A percentile compares a stretch with the other conserved stretches of the same genome.
phyloP scores from a whole-genome alignment of 2,329 filamentous ascomycete species.

The Beauveria caledonica region DNA sequence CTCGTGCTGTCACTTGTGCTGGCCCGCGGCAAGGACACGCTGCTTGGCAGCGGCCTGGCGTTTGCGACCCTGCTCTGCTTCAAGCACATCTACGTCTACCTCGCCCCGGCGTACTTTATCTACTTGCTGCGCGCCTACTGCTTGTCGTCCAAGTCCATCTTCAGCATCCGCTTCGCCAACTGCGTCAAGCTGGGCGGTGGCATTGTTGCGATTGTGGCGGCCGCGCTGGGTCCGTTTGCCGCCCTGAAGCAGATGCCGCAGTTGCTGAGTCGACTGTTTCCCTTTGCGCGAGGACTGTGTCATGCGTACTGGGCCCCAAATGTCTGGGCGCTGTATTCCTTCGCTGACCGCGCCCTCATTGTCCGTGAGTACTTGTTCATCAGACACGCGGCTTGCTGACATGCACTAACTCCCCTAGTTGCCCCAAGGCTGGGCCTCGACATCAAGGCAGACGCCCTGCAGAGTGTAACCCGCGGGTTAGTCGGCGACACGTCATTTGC shows the following conservation, averaged over 20 bases:
- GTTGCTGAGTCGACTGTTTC: slow-evolving; percentile 76
- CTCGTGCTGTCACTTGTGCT: slow-evolving; percentile 80
- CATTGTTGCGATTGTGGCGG: slow-evolving; percentile 61
- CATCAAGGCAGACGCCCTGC: slow-evolving; percentile 65
- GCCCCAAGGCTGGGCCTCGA: slow-evolving; percentile 72
- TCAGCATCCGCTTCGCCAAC: slow-evolving; percentile 69
- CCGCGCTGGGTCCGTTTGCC: slow-evolving; percentile 86
- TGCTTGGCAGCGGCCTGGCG: slow-evolving; percentile 69
- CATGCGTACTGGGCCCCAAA: slow-evolving; percentile 99
- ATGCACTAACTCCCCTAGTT: slow-evolving; percentile 39
- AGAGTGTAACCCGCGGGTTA: slow-evolving; percentile 84
- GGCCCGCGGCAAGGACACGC: slow-evolving; percentile 64
- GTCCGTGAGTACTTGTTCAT: slow-evolving; percentile 50
- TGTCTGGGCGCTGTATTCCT: slow-evolving; percentile 94
- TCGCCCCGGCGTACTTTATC: slow-evolving; percentile 92
- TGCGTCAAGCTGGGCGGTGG: slow-evolving; percentile 73
- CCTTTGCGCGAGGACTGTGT: slow-evolving; percentile 86
- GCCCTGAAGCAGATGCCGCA: slow-evolving; percentile 76
- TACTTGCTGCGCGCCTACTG: slow-evolving; percentile 88
- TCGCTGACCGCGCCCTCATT: slow-evolving; percentile 76
- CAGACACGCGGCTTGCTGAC: background rate
- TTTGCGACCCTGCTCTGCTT: slow-evolving; percentile 85
- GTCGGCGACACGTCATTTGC: slow-evolving; percentile 93
- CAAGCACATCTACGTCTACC: slow-evolving; percentile 97
- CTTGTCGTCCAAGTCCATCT: slow-evolving; percentile 66